These are phyloP conservation scores for Penicillium alfredii DNA, from an alignment of 495 filamentous ascomycete genomes.

Conservation along the genomic window DNA sequence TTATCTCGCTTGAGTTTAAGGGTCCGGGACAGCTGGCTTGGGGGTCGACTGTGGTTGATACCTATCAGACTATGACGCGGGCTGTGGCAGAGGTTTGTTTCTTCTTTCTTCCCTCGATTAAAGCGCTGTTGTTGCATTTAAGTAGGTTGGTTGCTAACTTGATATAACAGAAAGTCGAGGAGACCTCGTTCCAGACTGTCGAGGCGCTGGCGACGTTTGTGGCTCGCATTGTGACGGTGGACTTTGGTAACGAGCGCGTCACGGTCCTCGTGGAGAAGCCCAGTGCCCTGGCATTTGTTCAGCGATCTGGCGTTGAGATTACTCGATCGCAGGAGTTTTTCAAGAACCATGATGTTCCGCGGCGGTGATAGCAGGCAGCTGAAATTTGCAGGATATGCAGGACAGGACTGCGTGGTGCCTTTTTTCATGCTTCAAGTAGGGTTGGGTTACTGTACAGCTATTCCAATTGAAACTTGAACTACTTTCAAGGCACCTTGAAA, in stretches of 20 bases:
- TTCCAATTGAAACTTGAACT: no score
- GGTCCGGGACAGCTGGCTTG: constrained; percentile 36
- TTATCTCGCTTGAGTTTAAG: constrained; percentile 44
- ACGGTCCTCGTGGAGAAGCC: constrained; percentile 54
- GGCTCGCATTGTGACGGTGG: constrained; percentile 46
- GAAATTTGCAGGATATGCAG: constrained; percentile 1
- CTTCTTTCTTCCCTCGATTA: constrained; percentile 1
- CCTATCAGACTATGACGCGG: constrained; percentile 40
- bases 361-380: constrained; percentile 1
- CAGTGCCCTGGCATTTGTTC: constrained; percentile 51
- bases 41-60: constrained; percentile 38
- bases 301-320: constrained; percentile 51
- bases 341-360: constrained; percentile 21
- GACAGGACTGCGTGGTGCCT: constrained; percentile 1
- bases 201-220: constrained; percentile 51
- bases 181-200: constrained; percentile 49
- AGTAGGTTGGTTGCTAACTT: constrained; percentile 4
- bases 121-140: constrained; percentile 1
- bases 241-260: constrained; percentile 46
- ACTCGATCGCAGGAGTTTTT: constrained; percentile 47
- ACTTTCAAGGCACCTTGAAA: no score
- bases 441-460: no score
- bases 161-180: constrained; percentile 41
- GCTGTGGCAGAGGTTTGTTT: constrained; percentile 40
- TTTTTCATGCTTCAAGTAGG: no score